phyloP scores from a whole-genome alignment of 75 land plant species.

The Isoetes taiwanensis region DNA sequence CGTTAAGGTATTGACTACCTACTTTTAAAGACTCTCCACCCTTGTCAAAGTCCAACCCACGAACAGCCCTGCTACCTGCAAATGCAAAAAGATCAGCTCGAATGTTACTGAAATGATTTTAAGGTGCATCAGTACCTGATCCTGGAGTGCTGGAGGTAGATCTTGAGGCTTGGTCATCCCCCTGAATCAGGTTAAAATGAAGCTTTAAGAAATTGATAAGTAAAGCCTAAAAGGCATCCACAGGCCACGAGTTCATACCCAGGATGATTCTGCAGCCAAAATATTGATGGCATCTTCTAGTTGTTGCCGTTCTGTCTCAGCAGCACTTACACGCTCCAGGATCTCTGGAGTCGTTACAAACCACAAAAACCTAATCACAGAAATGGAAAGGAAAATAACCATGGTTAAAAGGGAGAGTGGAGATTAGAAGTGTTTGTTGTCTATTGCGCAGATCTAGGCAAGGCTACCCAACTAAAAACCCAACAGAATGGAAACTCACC shows the following conservation, averaged over 20 bases:
- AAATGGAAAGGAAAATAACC: not conserved
- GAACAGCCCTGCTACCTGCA: too few relatives aligned
- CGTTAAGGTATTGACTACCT: too few relatives aligned
- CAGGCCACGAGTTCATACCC: conserved; percentile 9
- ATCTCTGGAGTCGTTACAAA: conserved; percentile 97
- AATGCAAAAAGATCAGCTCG: too few relatives aligned
- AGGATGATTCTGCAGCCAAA: conserved; percentile 33
- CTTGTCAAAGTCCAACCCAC: too few relatives aligned
- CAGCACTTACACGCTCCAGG: conserved; percentile 71
- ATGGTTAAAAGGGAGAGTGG: not conserved
- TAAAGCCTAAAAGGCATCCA: too few relatives aligned
- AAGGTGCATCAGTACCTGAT: too few relatives aligned
- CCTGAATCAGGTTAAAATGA: too few relatives aligned
- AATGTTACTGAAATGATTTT: too few relatives aligned
- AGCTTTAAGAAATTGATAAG: too few relatives aligned
- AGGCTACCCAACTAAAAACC: not conserved
- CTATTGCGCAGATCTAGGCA: not conserved
- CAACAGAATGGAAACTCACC: conserved; percentile 23
- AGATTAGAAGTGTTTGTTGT: not conserved
- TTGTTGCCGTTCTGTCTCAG: conserved; percentile 84
- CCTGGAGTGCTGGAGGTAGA: too few relatives aligned
- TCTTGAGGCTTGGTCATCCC: too few relatives aligned
- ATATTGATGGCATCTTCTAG: conserved; percentile 69
- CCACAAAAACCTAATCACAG: conserved; percentile 69
- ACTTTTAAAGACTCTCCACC: too few relatives aligned